Evolutionary conservation across 345 rosid species (phyloP).

Genomic region (Rhodamnia rubescens): DNA sequence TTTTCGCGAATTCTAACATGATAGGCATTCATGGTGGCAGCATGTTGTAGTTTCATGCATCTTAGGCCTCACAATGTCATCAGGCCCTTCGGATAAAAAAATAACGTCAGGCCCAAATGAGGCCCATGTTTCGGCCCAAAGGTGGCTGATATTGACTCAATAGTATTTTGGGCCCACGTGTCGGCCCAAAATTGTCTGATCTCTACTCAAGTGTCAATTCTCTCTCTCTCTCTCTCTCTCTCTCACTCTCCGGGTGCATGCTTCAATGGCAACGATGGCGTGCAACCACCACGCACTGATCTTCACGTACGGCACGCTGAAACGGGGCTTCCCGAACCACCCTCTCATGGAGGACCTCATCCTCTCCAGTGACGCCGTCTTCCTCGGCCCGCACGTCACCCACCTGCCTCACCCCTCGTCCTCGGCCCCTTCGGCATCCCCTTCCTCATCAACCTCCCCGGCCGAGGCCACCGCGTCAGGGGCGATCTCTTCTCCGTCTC

Average conservation of each 20-base stretch:
- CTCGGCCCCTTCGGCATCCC: slow-evolving; percentile 69
- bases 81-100: neutral
- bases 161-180: neutral
- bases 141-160: neutral
- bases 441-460: slow-evolving; percentile 45
- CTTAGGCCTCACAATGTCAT: neutral
- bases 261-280: neutral
- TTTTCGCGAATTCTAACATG: neutral
- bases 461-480: slow-evolving; percentile 33
- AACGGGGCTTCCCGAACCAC: slow-evolving; percentile 22
- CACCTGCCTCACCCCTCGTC: slow-evolving; percentile 35
- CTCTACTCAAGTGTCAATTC: neutral
- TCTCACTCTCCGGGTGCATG: neutral
- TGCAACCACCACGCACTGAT: slow-evolving; percentile 8
- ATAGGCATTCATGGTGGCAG: neutral
- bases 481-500: slow-evolving; percentile 72
- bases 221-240: neutral
- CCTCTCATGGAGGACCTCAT: slow-evolving; percentile 7
- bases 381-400: slow-evolving; percentile 33
- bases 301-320: slow-evolving; percentile 67
- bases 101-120: too few species aligned
- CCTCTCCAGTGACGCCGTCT: slow-evolving; percentile 29
- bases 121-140: neutral
- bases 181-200: neutral
- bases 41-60: neutral